Percentiles rank a stretch among this genome's conserved stretches.
These are phyloP conservation scores for Takashimella koratensis DNA, from an alignment of 1,284 basidiomycete genomes.

Conservation along the genomic window DNA sequence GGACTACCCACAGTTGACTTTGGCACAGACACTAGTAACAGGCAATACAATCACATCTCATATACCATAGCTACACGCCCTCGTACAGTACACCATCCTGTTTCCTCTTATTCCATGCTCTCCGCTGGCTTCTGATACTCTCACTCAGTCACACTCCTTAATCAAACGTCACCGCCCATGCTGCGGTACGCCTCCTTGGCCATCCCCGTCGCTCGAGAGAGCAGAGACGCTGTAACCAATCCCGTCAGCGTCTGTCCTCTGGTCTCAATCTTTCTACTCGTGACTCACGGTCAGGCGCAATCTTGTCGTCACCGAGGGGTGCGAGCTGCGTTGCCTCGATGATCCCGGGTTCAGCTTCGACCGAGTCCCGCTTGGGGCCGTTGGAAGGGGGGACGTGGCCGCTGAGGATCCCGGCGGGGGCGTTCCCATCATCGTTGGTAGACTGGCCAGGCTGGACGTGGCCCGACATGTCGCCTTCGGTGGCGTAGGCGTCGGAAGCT, in stretches of 20 bases:
- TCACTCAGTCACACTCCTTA: too few species aligned
- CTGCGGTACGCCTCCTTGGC: slow-evolving; percentile 19
- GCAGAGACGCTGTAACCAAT: slow-evolving; percentile 14
- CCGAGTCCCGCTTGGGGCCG: slow-evolving; percentile 6
- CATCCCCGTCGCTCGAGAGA: slow-evolving; percentile 16
- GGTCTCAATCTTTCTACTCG: neutral
- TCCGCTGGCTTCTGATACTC: too few species aligned
- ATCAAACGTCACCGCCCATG: neutral
- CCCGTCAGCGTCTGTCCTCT: neutral
- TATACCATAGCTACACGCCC: too few species aligned
- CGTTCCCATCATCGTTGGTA: neutral
- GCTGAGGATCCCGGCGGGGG: neutral
- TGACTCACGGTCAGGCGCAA: slow-evolving; percentile 27
- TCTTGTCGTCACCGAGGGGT: slow-evolving; percentile 25
- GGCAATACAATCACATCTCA: too few species aligned
- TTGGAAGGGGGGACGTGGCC: neutral
- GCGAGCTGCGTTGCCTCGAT: slow-evolving; percentile 27
- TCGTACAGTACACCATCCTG: too few species aligned
- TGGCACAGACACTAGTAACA: too few species aligned
- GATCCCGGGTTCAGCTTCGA: slow-evolving; percentile 21
- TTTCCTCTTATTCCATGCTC: too few species aligned
- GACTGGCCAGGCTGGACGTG: neutral
- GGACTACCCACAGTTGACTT: too few species aligned
- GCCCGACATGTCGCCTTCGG: slow-evolving; percentile 5
- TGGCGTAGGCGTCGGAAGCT: slow-evolving; percentile 11